These are phyloP conservation scores for Hylodesmum podocarpum DNA, from an alignment of 306 rosid species.

Conservation along the genomic window DNA sequence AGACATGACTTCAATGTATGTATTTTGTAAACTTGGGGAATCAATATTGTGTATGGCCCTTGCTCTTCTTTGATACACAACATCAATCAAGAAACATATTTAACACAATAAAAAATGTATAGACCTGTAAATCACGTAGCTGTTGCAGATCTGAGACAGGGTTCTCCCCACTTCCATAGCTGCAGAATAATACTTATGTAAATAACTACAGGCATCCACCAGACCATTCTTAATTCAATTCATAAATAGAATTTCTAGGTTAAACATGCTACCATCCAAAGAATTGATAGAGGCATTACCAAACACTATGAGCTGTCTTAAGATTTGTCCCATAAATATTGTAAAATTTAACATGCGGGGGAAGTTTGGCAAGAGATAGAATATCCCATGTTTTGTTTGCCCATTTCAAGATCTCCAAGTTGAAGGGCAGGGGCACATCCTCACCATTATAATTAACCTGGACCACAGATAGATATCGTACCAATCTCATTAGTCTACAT, in stretches of 20 bases:
- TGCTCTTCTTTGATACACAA: neutral
- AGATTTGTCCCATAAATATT: conserved; percentile 78
- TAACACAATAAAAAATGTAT: conserved; percentile 3
- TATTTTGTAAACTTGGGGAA: neutral
- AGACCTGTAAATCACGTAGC: conserved; percentile 64
- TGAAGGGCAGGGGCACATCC: conserved; percentile 70
- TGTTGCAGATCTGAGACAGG: conserved; percentile 73
- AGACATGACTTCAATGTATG: neutral
- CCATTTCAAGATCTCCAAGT: conserved; percentile 79
- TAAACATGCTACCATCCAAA: neutral
- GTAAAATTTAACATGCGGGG: conserved; percentile 82
- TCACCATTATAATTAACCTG: conserved; percentile 70
- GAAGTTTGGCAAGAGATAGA: conserved; percentile 80
- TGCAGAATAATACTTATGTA: conserved; percentile 46
- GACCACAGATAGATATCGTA: conserved; percentile 17
- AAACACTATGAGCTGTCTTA: conserved; percentile 77
- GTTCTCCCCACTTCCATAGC: conserved; percentile 73
- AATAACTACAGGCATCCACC: conserved; percentile 4
- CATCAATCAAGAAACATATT: neutral
- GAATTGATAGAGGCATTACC: conserved; percentile 54
- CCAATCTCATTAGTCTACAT: neutral
- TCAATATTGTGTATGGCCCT: neutral
- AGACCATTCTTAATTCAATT: conserved; percentile 3
- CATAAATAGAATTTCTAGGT: conserved; percentile 10
- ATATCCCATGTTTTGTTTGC: conserved; percentile 73